Evolutionary conservation across 2,329 filamentous ascomycete species (phyloP).

Genomic region (Neoscytalidium dimidiatum): DNA sequence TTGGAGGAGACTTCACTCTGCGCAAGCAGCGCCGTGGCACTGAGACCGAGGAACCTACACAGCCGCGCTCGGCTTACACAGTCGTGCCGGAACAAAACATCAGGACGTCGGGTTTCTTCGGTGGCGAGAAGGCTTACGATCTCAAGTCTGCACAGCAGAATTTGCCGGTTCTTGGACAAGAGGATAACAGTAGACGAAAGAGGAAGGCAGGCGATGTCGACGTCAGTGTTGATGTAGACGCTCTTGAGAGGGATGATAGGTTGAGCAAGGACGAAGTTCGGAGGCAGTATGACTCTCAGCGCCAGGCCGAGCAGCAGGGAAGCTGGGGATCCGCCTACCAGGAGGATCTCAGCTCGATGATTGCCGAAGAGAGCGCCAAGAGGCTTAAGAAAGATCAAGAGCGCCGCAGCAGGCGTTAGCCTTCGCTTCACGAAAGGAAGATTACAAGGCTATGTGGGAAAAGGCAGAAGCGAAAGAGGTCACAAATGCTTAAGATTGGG

Average conservation of each 20-base stretch:
- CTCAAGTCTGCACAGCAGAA: constrained; percentile 62
- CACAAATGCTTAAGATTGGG: neutral
- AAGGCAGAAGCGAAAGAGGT: neutral
- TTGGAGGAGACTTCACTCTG: constrained; percentile 85
- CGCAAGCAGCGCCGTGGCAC: constrained; percentile 83
- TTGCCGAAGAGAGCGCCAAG: constrained; percentile 89
- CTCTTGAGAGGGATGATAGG: constrained; percentile 71
- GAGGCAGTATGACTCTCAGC: constrained; percentile 74
- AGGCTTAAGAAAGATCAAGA: constrained; percentile 86
- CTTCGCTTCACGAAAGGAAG: constrained; percentile 13
- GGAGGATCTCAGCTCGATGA: constrained; percentile 94
- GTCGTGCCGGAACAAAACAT: constrained; percentile 88
- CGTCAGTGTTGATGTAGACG: constrained; percentile 85
- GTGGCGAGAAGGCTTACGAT: constrained; percentile 91
- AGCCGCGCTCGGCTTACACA: constrained; percentile 80
- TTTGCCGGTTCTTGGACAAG: constrained; percentile 75
- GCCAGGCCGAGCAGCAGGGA: constrained; percentile 59
- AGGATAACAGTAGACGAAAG: constrained; percentile 81
- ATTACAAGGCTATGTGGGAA: neutral
- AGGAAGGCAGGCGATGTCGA: constrained; percentile 90
- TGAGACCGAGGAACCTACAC: constrained; percentile 79
- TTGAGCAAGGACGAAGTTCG: constrained; percentile 83
- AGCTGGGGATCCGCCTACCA: constrained; percentile 77
- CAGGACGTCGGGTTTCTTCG: constrained; percentile 89
- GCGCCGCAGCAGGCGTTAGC: constrained; percentile 60